phyloP scores from a whole-genome alignment of 352 stramenopile genomes.

The Globisporangium irregulare region DNA sequence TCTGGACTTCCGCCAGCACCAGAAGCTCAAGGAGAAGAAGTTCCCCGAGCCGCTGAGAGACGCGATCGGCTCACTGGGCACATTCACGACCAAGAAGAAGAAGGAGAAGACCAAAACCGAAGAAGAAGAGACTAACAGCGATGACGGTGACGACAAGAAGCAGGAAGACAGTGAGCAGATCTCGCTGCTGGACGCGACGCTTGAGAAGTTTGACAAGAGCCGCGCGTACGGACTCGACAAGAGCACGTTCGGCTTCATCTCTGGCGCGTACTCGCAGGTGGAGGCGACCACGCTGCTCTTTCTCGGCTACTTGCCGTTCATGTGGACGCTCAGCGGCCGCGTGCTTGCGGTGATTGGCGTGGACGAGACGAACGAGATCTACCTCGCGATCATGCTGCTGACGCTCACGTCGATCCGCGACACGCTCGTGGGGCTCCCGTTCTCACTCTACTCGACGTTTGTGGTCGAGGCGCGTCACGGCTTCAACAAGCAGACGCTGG shows the following conservation, averaged over 20 bases:
- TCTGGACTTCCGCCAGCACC: conserved; percentile 90
- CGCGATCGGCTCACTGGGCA: conserved; percentile 48
- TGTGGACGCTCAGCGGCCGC: conserved; percentile 87
- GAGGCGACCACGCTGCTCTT: conserved; percentile 88
- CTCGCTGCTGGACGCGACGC: conserved; percentile 82
- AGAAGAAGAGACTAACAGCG: conserved; percentile 15
- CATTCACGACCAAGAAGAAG: conserved; percentile 24
- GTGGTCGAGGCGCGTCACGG: conserved; percentile 95
- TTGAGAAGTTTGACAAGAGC: conserved; percentile 91
- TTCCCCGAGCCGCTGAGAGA: conserved; percentile 57
- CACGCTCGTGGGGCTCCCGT: conserved; percentile 58
- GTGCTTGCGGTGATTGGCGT: conserved; percentile 56
- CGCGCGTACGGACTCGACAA: conserved; percentile 96
- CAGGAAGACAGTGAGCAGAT: conserved; percentile 12
- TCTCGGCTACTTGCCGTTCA: conserved; percentile 91
- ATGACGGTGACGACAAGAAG: conserved; percentile 5
- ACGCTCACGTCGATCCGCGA: conserved; percentile 64
- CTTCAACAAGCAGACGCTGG: conserved; percentile 97
- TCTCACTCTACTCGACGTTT: conserved; percentile 94
- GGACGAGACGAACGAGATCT: conserved; percentile 81
- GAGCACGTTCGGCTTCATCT: conserved; percentile 93
- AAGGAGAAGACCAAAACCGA: conserved; percentile 27
- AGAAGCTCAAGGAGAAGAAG: conserved; percentile 78
- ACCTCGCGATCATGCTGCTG: conserved; percentile 67
- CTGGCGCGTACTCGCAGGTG: conserved; percentile 78